These are phyloP conservation scores for Wickerhamiella pararugosa DNA, from an alignment of 1,139 yeast genomes.

Conservation along the genomic window DNA sequence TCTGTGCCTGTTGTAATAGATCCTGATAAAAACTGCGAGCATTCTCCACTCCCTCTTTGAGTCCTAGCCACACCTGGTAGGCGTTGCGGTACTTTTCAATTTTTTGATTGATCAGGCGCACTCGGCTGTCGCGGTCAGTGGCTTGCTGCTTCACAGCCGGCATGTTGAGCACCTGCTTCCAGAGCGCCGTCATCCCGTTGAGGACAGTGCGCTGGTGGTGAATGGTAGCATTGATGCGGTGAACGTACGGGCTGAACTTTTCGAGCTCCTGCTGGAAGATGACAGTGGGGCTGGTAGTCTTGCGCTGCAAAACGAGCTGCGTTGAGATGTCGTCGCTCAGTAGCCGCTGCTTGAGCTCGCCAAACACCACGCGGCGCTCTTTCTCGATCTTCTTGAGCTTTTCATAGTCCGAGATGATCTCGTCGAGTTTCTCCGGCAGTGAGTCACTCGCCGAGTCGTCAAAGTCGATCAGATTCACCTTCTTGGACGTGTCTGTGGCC, in stretches of 20 bases:
- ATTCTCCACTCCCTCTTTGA: conserved; percentile 41
- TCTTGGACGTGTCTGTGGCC: background rate
- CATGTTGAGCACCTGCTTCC: conserved; percentile 41
- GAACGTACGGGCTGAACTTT: conserved; percentile 58
- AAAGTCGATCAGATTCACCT: conserved; percentile 39
- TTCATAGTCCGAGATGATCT: conserved; percentile 30
- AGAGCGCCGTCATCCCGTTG: conserved; percentile 38
- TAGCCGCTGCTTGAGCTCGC: conserved; percentile 52
- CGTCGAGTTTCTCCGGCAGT: conserved; percentile 30
- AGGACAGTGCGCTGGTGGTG: conserved; percentile 47
- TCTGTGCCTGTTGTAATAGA: conserved; percentile 28
- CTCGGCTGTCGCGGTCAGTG: conserved; percentile 25
- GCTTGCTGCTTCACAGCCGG: conserved; percentile 27
- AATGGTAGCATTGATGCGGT: conserved; percentile 53
- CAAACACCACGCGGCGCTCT: conserved; percentile 47
- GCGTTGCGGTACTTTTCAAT: conserved; percentile 37
- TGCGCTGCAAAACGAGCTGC: conserved; percentile 52
- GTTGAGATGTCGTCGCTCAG: conserved; percentile 81
- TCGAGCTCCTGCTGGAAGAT: conserved; percentile 56
- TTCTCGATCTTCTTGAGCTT: conserved; percentile 36
- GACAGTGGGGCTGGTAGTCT: conserved; percentile 39
- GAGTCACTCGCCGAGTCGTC: conserved; percentile 33
- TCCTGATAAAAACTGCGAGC: conserved; percentile 52
- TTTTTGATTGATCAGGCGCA: conserved; percentile 28
- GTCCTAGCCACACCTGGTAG: conserved; percentile 40